Percentiles rank a stretch among this genome's conserved stretches.
These are phyloP conservation scores for Phallus indusiatus DNA, from an alignment of 768 basidiomycete species.

Conservation along the genomic window DNA sequence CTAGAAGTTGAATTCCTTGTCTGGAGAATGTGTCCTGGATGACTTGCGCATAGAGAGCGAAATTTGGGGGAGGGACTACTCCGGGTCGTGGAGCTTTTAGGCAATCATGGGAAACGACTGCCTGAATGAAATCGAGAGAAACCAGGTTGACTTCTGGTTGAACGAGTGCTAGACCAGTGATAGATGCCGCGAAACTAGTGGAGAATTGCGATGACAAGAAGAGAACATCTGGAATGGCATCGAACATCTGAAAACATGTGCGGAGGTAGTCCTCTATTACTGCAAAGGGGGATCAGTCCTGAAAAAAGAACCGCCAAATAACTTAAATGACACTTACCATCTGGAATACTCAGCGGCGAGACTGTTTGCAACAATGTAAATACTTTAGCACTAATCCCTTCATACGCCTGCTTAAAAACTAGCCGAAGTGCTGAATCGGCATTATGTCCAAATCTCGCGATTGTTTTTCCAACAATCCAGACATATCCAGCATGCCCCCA, in stretches of 20 bases:
- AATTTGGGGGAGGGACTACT: slow-evolving; percentile 47
- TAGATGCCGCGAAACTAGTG: slow-evolving; percentile 61
- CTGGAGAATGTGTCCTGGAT: slow-evolving; percentile 55
- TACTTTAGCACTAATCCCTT: slow-evolving; percentile 64
- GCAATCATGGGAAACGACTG: slow-evolving; percentile 66
- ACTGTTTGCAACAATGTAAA: slow-evolving; percentile 59
- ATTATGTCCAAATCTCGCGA: slow-evolving; percentile 66
- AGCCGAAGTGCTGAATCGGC: slow-evolving; percentile 44
- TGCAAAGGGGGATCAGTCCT: slow-evolving; percentile 23
- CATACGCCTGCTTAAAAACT: slow-evolving; percentile 58
- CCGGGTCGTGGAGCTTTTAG: slow-evolving; percentile 34
- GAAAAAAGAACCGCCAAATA: not conserved
- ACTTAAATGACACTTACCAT: slow-evolving; percentile 49
- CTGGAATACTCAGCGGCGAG: slow-evolving; percentile 67
- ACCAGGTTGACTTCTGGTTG: slow-evolving; percentile 76
- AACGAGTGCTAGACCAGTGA: slow-evolving; percentile 75
- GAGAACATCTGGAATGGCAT: slow-evolving; percentile 62
- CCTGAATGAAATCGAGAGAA: slow-evolving; percentile 70
- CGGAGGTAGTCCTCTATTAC: slow-evolving; percentile 94
- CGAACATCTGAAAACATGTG: slow-evolving; percentile 59
- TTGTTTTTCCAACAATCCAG: slow-evolving; percentile 88
- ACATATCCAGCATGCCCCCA: slow-evolving; percentile 81
- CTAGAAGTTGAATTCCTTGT: slow-evolving; percentile 64
- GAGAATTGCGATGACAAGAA: slow-evolving; percentile 75
- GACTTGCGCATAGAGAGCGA: slow-evolving; percentile 47